Evolutionary conservation across 768 basidiomycete genomes (phyloP).

Genomic region (Fomitopsis pulvina): DNA sequence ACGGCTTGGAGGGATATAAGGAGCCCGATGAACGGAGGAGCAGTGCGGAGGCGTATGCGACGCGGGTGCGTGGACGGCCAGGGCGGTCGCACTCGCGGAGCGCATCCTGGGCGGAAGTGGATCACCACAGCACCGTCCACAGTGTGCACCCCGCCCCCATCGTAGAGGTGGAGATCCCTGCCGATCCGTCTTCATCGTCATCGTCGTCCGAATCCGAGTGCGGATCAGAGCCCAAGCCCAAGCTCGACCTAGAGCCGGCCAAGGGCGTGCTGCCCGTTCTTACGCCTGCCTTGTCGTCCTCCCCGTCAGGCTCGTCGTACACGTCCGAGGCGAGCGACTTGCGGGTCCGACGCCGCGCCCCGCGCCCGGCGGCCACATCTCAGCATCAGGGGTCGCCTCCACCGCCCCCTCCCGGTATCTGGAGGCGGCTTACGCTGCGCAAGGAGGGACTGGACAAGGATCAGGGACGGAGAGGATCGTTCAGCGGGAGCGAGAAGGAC

Average conservation of each 20-base stretch:
- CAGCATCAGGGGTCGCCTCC: not conserved
- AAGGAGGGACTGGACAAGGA: not conserved
- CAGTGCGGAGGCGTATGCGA: conserved; percentile 17
- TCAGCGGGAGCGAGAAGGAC: conserved; percentile 1
- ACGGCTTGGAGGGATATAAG: not conserved
- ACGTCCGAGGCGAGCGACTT: conserved; percentile 6
- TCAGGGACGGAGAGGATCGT: not conserved
- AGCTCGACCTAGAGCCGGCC: not conserved
- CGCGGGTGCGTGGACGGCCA: conserved; percentile 13
- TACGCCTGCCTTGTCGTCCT: conserved; percentile 7
- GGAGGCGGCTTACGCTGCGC: not conserved
- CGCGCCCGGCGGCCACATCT: not conserved
- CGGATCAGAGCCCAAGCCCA: conserved; percentile 2
- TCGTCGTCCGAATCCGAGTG: conserved; percentile 1
- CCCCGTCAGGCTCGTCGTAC: conserved; percentile 11
- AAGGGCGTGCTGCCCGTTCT: conserved; percentile 2
- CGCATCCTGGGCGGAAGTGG: conserved; percentile 12
- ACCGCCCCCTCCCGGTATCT: not conserved
- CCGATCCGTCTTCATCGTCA: not conserved
- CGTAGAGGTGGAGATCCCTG: conserved; percentile 13
- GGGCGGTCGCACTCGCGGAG: conserved; percentile 10
- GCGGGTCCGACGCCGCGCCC: not conserved
- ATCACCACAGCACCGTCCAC: not conserved
- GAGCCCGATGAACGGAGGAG: conserved; percentile 5
- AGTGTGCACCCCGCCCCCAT: conserved; percentile 6